These are phyloP conservation scores for Colletotrichum neosansevieriae DNA, from an alignment of 2,329 filamentous ascomycete genomes.

Conservation along the genomic window DNA sequence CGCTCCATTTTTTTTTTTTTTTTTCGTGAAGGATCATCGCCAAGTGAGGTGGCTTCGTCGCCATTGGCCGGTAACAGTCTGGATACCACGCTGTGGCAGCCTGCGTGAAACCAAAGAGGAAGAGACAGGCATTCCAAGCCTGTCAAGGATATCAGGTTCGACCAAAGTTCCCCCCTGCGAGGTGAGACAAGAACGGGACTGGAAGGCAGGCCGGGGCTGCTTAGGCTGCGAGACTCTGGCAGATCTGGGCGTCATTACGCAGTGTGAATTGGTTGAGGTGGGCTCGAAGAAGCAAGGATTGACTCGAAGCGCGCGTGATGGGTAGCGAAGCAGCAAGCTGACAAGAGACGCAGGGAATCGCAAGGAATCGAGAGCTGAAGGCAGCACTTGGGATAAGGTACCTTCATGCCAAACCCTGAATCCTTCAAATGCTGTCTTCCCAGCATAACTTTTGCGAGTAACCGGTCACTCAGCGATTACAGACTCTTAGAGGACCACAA, in stretches of 20 bases:
- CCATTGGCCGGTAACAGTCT: conserved; percentile 15
- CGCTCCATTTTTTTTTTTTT: not conserved
- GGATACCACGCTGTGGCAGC: conserved; percentile 12
- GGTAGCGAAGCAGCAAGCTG: not conserved
- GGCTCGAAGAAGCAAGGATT: conserved; percentile 25
- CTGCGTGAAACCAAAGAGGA: conserved; percentile 5
- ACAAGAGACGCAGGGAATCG: not conserved
- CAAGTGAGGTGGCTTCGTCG: conserved; percentile 15
- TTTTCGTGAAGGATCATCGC: conserved; percentile 28
- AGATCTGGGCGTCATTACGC: no score
- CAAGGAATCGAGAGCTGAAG: not conserved
- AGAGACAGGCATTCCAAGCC: not conserved
- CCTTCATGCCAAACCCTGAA: conserved; percentile 2
- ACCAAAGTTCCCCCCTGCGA: not conserved
- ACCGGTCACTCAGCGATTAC: not conserved
- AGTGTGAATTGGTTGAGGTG: no score
- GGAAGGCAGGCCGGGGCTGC: not conserved
- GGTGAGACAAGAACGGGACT: conserved; percentile 2
- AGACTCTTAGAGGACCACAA: not conserved
- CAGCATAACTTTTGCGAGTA: not conserved
- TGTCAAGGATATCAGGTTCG: no score
- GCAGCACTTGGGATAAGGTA: no score
- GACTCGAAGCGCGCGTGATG: not conserved
- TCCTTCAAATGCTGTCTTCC: not conserved
- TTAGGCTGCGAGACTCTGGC: no score